A percentile compares a stretch with the other conserved stretches of the same genome.
phyloP scores from a whole-genome alignment of 2,329 filamentous ascomycete species.

The Penicillium sp. region DNA sequence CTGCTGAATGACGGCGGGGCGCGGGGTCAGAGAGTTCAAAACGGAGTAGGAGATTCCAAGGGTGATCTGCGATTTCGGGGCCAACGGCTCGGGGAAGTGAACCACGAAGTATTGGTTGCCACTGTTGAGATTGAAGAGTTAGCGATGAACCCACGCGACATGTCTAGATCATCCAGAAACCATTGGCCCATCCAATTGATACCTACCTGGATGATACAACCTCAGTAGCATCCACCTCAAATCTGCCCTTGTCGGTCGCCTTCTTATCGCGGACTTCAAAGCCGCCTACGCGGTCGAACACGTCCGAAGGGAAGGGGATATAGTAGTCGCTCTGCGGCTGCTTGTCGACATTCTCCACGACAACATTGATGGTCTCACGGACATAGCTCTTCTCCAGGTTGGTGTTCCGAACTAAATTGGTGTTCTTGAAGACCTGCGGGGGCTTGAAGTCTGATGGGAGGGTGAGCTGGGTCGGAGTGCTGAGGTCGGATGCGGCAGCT shows the following conservation, averaged over 20 bases:
- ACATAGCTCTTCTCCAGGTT: conserved; percentile 92
- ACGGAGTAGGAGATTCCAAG: conserved; percentile 82
- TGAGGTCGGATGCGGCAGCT: conserved; percentile 31
- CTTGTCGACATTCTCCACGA: conserved; percentile 81
- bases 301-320: conserved; percentile 74
- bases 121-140: conserved; percentile 43
- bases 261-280: conserved; percentile 94
- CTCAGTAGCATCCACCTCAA: conserved; percentile 67
- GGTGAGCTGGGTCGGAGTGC: conserved; percentile 32
- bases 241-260: conserved; percentile 63
- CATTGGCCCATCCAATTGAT: conserved; percentile 53
- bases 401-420: conserved; percentile 83
- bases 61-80: conserved; percentile 75
- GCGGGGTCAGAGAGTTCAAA: conserved; percentile 73
- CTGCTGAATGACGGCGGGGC: conserved; percentile 81
- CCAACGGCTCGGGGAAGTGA: conserved; percentile 71
- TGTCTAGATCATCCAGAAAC: conserved; percentile 6
- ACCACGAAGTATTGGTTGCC: conserved; percentile 81
- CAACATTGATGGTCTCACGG: conserved; percentile 88
- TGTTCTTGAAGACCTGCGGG: conserved; percentile 88
- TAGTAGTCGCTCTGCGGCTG: conserved; percentile 86
- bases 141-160: conserved; percentile 1
- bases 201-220: conserved; percentile 54
- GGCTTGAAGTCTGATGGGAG: conserved; percentile 65
- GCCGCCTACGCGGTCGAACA: conserved; percentile 75